phyloP scores from a whole-genome alignment of 371 early-diverging fungal genomes.

The Capniomyces stellatus region DNA sequence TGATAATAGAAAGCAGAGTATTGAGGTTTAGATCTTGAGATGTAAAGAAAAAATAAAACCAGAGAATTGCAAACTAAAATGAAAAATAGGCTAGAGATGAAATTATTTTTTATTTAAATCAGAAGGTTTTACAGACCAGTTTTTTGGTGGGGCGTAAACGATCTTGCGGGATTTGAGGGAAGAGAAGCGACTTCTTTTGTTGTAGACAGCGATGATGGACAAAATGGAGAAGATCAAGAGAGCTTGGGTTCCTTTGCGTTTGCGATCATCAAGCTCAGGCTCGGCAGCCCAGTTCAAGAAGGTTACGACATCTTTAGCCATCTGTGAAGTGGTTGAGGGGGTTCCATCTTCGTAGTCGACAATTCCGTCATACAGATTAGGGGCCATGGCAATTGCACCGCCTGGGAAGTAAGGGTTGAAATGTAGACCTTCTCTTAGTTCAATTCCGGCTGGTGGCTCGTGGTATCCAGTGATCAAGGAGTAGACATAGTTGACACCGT shows the following conservation, averaged over 20 bases:
- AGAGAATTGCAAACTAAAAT: too few relatives aligned
- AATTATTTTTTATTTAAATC: neutral
- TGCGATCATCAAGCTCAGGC: constrained; percentile 93
- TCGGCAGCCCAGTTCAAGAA: constrained; percentile 92
- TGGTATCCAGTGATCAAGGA: constrained; percentile 86
- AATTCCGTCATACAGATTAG: constrained; percentile 77
- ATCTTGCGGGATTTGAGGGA: constrained; percentile 66
- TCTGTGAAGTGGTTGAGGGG: constrained; percentile 91
- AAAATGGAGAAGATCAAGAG: constrained; percentile 35
- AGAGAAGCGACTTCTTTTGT: constrained; percentile 65
- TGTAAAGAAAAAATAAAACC: too few relatives aligned
- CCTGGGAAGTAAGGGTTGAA: constrained; percentile 99
- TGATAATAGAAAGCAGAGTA: neutral
- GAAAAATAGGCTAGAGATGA: neutral
- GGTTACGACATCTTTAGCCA: constrained; percentile 90
- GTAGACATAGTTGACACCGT: constrained; percentile 89
- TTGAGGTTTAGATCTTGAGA: neutral
- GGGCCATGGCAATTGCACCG: constrained; percentile 96
- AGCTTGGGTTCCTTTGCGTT: constrained; percentile 88
- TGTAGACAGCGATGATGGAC: constrained; percentile 43
- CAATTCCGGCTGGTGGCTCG: constrained; percentile 91
- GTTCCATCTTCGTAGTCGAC: constrained; percentile 96
- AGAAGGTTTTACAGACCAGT: constrained; percentile 13
- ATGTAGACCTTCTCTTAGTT: constrained; percentile 86
- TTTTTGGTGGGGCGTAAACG: constrained; percentile 31